These are phyloP conservation scores for Inosperma sp. DNA, from an alignment of 768 basidiomycete genomes.

Conservation along the genomic window DNA sequence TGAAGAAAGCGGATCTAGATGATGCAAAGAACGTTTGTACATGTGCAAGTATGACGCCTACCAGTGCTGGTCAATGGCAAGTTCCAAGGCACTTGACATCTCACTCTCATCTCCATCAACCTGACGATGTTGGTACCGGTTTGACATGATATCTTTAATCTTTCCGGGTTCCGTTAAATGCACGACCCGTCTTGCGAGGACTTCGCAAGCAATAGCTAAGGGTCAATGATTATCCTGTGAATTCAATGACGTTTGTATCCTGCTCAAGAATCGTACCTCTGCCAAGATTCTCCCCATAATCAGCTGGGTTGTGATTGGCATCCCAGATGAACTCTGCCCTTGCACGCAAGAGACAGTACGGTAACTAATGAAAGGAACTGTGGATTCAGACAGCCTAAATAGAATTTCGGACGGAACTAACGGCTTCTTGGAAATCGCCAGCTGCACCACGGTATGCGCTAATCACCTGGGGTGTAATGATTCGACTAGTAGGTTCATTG, in stretches of 20 bases:
- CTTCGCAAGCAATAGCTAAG: conserved; percentile 76
- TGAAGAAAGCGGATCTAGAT: not conserved
- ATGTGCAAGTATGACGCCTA: conserved; percentile 25
- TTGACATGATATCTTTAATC: conserved; percentile 69
- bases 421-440: conserved; percentile 84
- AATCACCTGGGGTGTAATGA: conserved; percentile 80
- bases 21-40: not conserved
- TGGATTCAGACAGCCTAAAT: not conserved
- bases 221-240: conserved; percentile 1
- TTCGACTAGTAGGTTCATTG: conserved; percentile 71
- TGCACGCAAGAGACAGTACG: conserved; percentile 74
- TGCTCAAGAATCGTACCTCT: conserved; percentile 47
- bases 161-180: conserved; percentile 63
- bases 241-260: not conserved
- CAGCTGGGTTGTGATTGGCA: conserved; percentile 74
- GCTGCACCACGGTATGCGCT: conserved; percentile 72
- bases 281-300: conserved; percentile 81
- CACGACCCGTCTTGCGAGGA: conserved; percentile 74
- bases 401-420: conserved; percentile 32
- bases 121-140: conserved; percentile 67
- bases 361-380: conserved; percentile 46
- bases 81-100: conserved; percentile 73
- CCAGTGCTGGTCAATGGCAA: conserved; percentile 93
- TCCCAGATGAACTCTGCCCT: conserved; percentile 78
- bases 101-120: conserved; percentile 73